A percentile compares a stretch with the other conserved stretches of the same genome.
Conservation (phyloP, 2,329 filamentous ascomycete genomes). For the Calycina marina region DNA sequence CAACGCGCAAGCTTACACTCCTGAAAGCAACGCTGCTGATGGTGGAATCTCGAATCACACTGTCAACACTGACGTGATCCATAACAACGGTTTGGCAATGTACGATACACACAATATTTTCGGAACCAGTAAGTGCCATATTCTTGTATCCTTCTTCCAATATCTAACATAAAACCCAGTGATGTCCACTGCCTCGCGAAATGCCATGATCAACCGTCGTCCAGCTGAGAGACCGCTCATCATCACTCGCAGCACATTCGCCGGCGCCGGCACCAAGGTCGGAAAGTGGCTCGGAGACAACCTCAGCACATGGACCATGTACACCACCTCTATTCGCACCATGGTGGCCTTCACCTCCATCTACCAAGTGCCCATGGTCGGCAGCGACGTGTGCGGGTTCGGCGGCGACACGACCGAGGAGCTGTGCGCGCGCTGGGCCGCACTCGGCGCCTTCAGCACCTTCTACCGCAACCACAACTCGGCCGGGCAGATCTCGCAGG, state of each 20-base stretch:
- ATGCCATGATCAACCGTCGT: slow-evolving; percentile 51
- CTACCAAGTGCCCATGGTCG: slow-evolving; percentile 55
- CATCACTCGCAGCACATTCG: slow-evolving; percentile 64
- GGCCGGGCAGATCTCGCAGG: slow-evolving; percentile 39
- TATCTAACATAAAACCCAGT: too few species aligned
- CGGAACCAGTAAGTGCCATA: slow-evolving; percentile 42
- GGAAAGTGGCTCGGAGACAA: slow-evolving; percentile 48
- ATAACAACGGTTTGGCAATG: slow-evolving; percentile 50
- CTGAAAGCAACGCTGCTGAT: slow-evolving; percentile 27
- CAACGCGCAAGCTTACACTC: slow-evolving; percentile 39
- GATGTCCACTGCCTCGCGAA: slow-evolving; percentile 53
- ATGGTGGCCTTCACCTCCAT: slow-evolving; percentile 47
- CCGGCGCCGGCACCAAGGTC: slow-evolving; percentile 52
- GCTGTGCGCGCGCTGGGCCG: slow-evolving; percentile 63
- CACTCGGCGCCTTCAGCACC: slow-evolving; percentile 56
- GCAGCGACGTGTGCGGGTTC: slow-evolving; percentile 67
- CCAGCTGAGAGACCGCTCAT: slow-evolving; percentile 51
- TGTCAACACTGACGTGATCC: slow-evolving; percentile 51
- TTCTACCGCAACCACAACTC: slow-evolving; percentile 66
- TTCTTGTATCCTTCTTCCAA: too few species aligned
- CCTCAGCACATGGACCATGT: slow-evolving; percentile 40
- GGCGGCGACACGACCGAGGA: slow-evolving; percentile 49
- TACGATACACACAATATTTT: slow-evolving; percentile 71
- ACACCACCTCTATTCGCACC: slow-evolving; percentile 41
- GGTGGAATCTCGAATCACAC: slow-evolving; percentile 41